Conservation (phyloP, 1,284 basidiomycete species). For the Wallemia hederae region DNA sequence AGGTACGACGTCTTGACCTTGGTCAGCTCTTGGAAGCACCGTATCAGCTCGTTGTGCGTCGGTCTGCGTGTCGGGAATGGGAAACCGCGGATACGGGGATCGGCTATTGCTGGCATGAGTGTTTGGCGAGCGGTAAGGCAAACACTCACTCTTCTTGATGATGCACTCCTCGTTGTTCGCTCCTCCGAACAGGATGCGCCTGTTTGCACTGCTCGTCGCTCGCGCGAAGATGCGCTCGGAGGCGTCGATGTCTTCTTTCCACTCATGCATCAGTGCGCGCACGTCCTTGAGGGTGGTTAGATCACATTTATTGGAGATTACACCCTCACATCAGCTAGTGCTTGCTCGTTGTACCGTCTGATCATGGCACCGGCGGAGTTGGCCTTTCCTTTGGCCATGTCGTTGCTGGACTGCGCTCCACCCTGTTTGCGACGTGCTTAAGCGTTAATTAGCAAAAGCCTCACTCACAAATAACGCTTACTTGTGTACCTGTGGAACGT, state of each 20-base stretch:
- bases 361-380: slow-evolving; percentile 84
- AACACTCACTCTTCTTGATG: slow-evolving; percentile 23
- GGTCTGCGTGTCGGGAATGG: slow-evolving; percentile 80
- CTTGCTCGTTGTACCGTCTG: slow-evolving; percentile 80
- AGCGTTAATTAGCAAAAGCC: slow-evolving; percentile 9
- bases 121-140: background rate
- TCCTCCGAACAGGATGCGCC: slow-evolving; percentile 50
- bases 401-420: slow-evolving; percentile 72
- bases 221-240: slow-evolving; percentile 72
- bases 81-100: slow-evolving; percentile 53
- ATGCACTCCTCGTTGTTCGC: slow-evolving; percentile 29
- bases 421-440: slow-evolving; percentile 87
- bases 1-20: slow-evolving; percentile 60
- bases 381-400: slow-evolving; percentile 71
- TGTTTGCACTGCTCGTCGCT: slow-evolving; percentile 48
- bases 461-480: slow-evolving; percentile 16
- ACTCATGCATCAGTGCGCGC: slow-evolving; percentile 42
- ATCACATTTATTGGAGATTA: slow-evolving; percentile 6
- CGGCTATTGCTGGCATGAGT: slow-evolving; percentile 17
- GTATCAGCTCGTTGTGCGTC: slow-evolving; percentile 67
- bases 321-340: slow-evolving; percentile 45
- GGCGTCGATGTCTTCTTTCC: slow-evolving; percentile 48
- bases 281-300: slow-evolving; percentile 32
- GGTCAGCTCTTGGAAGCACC: slow-evolving; percentile 66
- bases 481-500: slow-evolving; percentile 98